These are phyloP conservation scores for Hippophae gyantsensis DNA, from an alignment of 306 rosid genomes.

Conservation along the genomic window DNA sequence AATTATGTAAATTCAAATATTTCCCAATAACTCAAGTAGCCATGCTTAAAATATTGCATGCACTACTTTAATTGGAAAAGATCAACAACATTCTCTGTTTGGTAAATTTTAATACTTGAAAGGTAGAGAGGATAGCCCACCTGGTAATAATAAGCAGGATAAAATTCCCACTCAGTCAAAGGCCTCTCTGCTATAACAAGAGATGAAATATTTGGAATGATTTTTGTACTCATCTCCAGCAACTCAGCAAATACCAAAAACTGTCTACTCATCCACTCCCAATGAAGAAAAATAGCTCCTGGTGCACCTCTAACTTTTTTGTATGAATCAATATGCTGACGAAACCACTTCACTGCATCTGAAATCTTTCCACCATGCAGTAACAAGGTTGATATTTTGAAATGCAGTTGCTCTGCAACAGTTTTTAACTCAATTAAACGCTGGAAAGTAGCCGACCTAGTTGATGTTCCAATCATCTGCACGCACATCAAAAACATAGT, in stretches of 20 bases:
- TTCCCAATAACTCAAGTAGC: too few relatives aligned
- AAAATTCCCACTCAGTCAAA: slow-evolving; percentile 75
- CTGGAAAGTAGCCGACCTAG: slow-evolving; percentile 55
- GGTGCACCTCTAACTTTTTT: slow-evolving; percentile 66
- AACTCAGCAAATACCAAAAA: slow-evolving; percentile 87
- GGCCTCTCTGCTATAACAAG: slow-evolving; percentile 35
- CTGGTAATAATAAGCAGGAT: slow-evolving; percentile 81
- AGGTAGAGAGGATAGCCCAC: slow-evolving; percentile 30
- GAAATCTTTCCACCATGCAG: slow-evolving; percentile 86
- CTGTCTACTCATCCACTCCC: slow-evolving; percentile 98
- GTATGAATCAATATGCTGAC: slow-evolving; percentile 64
- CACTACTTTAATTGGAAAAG: too few relatives aligned
- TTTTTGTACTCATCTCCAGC: slow-evolving; percentile 67
- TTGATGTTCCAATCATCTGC: slow-evolving; percentile 78
- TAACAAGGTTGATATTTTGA: slow-evolving; percentile 76
- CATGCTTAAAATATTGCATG: too few relatives aligned
- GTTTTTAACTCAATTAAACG: slow-evolving; percentile 81
- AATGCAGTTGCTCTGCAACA: slow-evolving; percentile 74
- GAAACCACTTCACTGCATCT: slow-evolving; percentile 83
- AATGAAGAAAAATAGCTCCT: slow-evolving; percentile 74
- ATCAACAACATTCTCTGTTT: too few relatives aligned
- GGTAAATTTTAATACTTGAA: not conserved
- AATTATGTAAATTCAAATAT: too few relatives aligned
- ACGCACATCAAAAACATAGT: slow-evolving; percentile 15
- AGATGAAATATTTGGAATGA: slow-evolving; percentile 41